Evolutionary conservation across 2,329 filamentous ascomycete genomes (phyloP).

Genomic region (Ceratocystis variospora): DNA sequence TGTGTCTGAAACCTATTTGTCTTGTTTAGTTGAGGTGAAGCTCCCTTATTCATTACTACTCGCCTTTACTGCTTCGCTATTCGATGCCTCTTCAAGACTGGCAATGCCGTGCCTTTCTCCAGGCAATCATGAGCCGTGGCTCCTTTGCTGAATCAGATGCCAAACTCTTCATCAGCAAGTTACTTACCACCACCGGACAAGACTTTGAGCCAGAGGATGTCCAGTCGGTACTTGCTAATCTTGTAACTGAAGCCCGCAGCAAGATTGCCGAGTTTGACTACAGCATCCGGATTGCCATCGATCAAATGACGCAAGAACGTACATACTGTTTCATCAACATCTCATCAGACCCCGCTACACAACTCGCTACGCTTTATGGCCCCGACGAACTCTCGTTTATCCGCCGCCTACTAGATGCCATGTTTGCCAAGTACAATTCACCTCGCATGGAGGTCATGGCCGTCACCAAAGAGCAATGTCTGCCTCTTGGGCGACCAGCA

Average conservation of each 20-base stretch:
- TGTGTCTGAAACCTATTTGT: no score
- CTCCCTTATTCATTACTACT: neutral
- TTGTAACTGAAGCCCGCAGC: slow-evolving; percentile 55
- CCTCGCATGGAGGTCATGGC: slow-evolving; percentile 70
- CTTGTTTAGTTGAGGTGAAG: no score
- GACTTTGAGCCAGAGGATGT: slow-evolving; percentile 47
- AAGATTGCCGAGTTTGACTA: slow-evolving; percentile 70
- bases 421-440: slow-evolving; percentile 84
- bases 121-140: slow-evolving; percentile 69
- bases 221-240: slow-evolving; percentile 51
- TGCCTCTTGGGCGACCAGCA: slow-evolving; percentile 49
- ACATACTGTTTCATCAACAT: slow-evolving; percentile 80
- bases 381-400: slow-evolving; percentile 82
- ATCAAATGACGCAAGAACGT: slow-evolving; percentile 54
- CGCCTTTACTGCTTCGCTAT: neutral
- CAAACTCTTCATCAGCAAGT: slow-evolving; percentile 59
- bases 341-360: slow-evolving; percentile 69
- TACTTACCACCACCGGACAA: slow-evolving; percentile 45
- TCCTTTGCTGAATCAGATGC: slow-evolving; percentile 63
- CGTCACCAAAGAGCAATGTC: slow-evolving; percentile 63
- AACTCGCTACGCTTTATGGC: slow-evolving; percentile 67
- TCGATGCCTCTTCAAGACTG: slow-evolving; percentile 8
- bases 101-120: slow-evolving; percentile 66
- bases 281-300: slow-evolving; percentile 62
- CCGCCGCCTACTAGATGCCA: slow-evolving; percentile 72